Base-by-base conservation (phyloP, 306 rosid species). In the Rosa lucieae region DNA sequence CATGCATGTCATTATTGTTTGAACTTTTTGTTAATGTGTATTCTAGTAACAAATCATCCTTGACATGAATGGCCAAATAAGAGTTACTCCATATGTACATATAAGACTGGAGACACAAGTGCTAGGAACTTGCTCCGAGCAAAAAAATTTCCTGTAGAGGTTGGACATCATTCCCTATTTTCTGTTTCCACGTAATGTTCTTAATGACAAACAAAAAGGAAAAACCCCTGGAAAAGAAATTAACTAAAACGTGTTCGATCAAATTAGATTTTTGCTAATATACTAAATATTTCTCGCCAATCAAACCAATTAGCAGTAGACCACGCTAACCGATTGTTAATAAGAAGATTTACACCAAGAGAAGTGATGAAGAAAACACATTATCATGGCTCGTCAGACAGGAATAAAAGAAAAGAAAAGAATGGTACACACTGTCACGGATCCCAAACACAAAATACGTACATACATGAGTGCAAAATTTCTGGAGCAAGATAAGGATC, bases 401-500 rank as follows among this genome's bases (percentile, higher is more conserved):
- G 5, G 5, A 37, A 17, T 12, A 62, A 18, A 39, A 18, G 14
- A 39, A 18, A 39, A 67, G 47, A 2, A 61, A 23, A 61, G 37
- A 67, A 39, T 39, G 48, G 71, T 17, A 67, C 72, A 18, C 43
- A 29, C 69, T 14, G 26, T 67, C 72, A 67, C 72, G 72, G 48
- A 67, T 67, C 72, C 72, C 49, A 39, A 67, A 67, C 49, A 40
- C 26, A 40, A 37, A 14, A 0, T 35, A 29, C 32, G 32, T 29
- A 11, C 42, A 12, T 14, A 14, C 8, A 29, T 6, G 68, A 67
- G 5, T 17, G 48, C 26, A 18, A 39, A 20, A 39, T 67, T 32
- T 18, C 39, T 37, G 72, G 72, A 67, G 49, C 15, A 67, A 67
- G 72, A 67, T 40, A 67, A 67, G 72, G 49, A 67, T 40, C 49